Evolutionary conservation across 139 green algal genomes (phyloP).

Genomic region (Chlorella sp.): DNA sequence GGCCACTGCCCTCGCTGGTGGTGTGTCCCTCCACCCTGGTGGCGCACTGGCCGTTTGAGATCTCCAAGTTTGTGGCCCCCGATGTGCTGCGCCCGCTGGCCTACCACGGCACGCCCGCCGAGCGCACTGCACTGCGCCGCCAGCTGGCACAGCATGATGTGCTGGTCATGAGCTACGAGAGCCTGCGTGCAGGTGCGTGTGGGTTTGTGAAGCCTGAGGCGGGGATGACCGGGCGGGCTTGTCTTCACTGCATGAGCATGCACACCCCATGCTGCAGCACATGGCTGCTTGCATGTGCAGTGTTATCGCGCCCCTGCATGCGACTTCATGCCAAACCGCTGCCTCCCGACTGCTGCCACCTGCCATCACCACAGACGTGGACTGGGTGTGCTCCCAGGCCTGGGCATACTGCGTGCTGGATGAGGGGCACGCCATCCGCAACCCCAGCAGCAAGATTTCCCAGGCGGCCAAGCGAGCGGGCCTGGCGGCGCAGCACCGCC

Average conservation of each 20-base stretch:
- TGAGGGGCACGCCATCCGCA: slow-evolving; percentile 97
- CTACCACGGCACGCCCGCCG: slow-evolving; percentile 72
- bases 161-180: slow-evolving; percentile 93
- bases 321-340: too few species aligned
- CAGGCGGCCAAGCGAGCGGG: slow-evolving; percentile 36
- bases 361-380: slow-evolving; percentile 66
- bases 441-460: slow-evolving; percentile 72
- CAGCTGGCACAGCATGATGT: slow-evolving; percentile 59
- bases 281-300: too few species aligned
- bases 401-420: slow-evolving; percentile 97
- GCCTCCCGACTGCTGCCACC: too few species aligned
- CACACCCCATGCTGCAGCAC: too few species aligned
- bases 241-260: too few species aligned
- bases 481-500: slow-evolving; percentile 79
- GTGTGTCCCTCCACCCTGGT: slow-evolving; percentile 96
- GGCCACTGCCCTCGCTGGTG: slow-evolving; percentile 75
- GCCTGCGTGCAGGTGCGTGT: slow-evolving; percentile 59
- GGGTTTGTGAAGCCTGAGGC: too few species aligned
- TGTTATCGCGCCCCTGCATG: too few species aligned
- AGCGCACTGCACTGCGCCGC: slow-evolving; percentile 50
- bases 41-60: slow-evolving; percentile 93
- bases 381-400: slow-evolving; percentile 63
- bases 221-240: too few species aligned
- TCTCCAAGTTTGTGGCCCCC: slow-evolving; percentile 75
- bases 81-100: slow-evolving; percentile 65